phyloP scores from a whole-genome alignment of 2,329 filamentous ascomycete species.

The Monilinia laxa region DNA sequence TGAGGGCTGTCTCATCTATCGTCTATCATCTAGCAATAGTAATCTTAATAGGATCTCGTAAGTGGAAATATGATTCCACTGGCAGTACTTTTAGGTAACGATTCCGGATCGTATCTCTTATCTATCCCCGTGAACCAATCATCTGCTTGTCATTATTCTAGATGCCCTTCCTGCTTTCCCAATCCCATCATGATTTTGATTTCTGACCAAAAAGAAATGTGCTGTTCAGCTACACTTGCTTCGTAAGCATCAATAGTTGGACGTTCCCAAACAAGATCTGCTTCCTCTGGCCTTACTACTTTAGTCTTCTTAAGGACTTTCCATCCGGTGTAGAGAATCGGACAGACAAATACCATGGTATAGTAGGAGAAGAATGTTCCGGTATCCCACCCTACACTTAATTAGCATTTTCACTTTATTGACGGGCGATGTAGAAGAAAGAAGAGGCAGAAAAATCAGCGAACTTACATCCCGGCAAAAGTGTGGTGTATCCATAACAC shows the following conservation, averaged over 20 bases:
- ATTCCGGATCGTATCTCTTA: neutral
- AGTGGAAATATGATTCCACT: neutral
- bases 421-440: neutral
- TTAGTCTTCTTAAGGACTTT: slow-evolving; percentile 66
- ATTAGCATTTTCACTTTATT: neutral
- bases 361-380: slow-evolving; percentile 70
- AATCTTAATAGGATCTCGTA: neutral
- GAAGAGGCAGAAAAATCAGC: neutral
- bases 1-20: too few relatives aligned
- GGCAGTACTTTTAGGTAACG: neutral
- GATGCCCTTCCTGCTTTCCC: slow-evolving; percentile 28
- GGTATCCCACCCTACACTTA: slow-evolving; percentile 57
- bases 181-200: slow-evolving; percentile 31
- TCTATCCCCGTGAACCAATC: neutral
- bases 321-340: slow-evolving; percentile 64
- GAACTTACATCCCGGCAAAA: slow-evolving; percentile 54
- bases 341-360: slow-evolving; percentile 61
- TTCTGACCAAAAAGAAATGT: slow-evolving; percentile 33
- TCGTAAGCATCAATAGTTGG: slow-evolving; percentile 36
- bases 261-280: slow-evolving; percentile 49
- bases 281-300: slow-evolving; percentile 47
- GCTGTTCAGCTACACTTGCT: slow-evolving; percentile 26
- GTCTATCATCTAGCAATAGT: neutral
- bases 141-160: slow-evolving; percentile 28
- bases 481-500: slow-evolving; percentile 72